Percentiles rank a stretch among this genome's conserved stretches.
Conservation (phyloP, 441 rosid genomes). For the Macaranga tanarius region DNA sequence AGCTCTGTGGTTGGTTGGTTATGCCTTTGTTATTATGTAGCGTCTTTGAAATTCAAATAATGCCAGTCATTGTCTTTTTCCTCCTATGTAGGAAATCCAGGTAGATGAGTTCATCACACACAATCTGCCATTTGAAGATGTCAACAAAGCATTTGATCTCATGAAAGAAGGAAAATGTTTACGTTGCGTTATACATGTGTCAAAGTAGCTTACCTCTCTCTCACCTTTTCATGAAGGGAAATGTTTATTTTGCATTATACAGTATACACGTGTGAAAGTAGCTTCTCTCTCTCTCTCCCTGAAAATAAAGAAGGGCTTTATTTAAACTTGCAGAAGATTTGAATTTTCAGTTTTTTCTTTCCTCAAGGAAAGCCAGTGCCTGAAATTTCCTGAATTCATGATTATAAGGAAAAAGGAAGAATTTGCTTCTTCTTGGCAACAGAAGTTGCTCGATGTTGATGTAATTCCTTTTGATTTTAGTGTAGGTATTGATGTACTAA, state of each 20-base stretch:
- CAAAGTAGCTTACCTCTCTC: conserved; percentile 29
- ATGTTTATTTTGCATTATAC: neutral
- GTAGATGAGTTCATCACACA: conserved; percentile 78
- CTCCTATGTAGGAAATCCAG: conserved; percentile 60
- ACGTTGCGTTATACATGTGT: conserved; percentile 80
- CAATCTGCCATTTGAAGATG: conserved; percentile 64
- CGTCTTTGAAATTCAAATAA: no score
- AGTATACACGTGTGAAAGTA: conserved; percentile 53
- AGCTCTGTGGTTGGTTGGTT: neutral
- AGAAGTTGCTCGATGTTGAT: no score
- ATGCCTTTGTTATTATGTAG: neutral
- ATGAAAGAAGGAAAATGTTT: conserved; percentile 85
- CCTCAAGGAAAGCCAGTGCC: no score
- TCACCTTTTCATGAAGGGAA: neutral
- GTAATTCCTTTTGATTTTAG: no score
- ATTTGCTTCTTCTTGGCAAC: no score
- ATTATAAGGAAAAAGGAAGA: no score
- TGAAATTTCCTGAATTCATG: no score
- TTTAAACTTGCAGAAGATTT: no score
- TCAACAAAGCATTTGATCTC: conserved; percentile 72
- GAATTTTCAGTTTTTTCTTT: no score
- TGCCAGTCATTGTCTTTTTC: neutral
- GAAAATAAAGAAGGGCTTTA: no score
- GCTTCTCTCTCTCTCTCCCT: neutral
- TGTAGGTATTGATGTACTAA: neutral